Evolutionary conservation across 352 stramenopile genomes (phyloP).

Genomic region (Sclerospora graminicola): DNA sequence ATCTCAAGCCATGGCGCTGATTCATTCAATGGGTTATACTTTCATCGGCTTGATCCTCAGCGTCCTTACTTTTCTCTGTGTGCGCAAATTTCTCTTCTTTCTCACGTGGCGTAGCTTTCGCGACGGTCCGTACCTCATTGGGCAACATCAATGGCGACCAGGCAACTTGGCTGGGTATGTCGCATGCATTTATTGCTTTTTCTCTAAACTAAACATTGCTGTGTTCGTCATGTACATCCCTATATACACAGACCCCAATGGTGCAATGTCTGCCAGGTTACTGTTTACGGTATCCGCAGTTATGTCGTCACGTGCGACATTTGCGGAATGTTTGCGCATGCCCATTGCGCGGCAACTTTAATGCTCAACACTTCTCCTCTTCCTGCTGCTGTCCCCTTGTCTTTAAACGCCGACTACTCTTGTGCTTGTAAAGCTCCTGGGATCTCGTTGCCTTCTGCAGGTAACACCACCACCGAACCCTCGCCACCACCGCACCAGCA

Average conservation of each 20-base stretch:
- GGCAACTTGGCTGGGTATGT: constrained; percentile 60
- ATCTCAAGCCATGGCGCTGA: constrained; percentile 26
- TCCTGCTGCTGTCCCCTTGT: not conserved
- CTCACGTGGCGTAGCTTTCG: constrained; percentile 76
- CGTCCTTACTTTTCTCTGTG: constrained; percentile 44
- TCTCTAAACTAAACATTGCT: too few species aligned
- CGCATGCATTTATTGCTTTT: not conserved
- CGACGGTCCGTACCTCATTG: constrained; percentile 58
- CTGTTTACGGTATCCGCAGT: constrained; percentile 78
- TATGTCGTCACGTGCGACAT: constrained; percentile 82
- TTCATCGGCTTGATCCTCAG: constrained; percentile 33
- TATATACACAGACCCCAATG: constrained; percentile 54
- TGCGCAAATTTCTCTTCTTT: constrained; percentile 70
- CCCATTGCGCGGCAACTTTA: constrained; percentile 50
- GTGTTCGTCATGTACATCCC: not conserved
- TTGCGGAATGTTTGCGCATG: constrained; percentile 76
- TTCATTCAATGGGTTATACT: constrained; percentile 47
- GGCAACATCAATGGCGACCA: constrained; percentile 65
- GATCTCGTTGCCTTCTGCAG: constrained; percentile 4
- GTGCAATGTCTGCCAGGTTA: constrained; percentile 74
- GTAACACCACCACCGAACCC: too few species aligned
- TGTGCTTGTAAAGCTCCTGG: constrained; percentile 19
- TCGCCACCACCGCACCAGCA: constrained; percentile 1
- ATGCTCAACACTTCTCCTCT: constrained; percentile 23
- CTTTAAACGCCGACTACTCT: not conserved